A percentile compares a stretch with the other conserved stretches of the same genome.
Evolutionary conservation across 116 monocot species (phyloP).

Genomic region (Trichopus zeylanicus): DNA sequence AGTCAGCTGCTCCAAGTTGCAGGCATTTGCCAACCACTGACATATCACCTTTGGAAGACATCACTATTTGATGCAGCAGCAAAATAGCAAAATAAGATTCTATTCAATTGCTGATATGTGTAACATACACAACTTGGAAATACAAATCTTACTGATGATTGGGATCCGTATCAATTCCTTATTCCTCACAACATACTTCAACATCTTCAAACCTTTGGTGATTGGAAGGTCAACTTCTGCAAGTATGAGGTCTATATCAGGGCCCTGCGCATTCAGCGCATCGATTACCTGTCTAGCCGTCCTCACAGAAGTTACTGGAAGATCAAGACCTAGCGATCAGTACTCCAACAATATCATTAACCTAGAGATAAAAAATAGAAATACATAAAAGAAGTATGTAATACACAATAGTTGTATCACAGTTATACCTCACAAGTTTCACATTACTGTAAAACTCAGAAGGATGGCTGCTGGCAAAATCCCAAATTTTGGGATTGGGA

Average conservation of each 20-base stretch:
- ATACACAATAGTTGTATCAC: too few species aligned
- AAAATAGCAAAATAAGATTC: too few species aligned
- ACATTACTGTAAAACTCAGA: too few species aligned
- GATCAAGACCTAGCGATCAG: neutral
- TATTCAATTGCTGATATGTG: too few species aligned
- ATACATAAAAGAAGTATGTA: neutral
- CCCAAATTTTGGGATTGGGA: too few species aligned
- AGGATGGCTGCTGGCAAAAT: too few species aligned
- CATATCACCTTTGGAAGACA: conserved; percentile 68
- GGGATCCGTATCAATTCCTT: conserved; percentile 57
- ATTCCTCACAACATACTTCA: conserved; percentile 49
- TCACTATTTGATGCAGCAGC: conserved; percentile 27
- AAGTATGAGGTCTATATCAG: conserved; percentile 64
- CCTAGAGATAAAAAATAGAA: neutral
- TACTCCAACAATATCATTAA: neutral
- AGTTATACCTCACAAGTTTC: too few species aligned
- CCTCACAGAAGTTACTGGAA: conserved; percentile 56
- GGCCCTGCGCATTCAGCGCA: conserved; percentile 38
- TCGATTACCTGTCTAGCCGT: conserved; percentile 62
- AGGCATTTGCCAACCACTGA: conserved; percentile 70
- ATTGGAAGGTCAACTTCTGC: conserved; percentile 62
- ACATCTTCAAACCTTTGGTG: conserved; percentile 62
- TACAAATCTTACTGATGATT: conserved; percentile 48
- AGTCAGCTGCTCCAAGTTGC: conserved; percentile 70
- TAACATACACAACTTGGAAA: neutral